Evolutionary conservation across 2,329 filamentous ascomycete species (phyloP), one percentile per base, ranked within the genome.

Genomic region (Ophiostoma sp.): DNA sequence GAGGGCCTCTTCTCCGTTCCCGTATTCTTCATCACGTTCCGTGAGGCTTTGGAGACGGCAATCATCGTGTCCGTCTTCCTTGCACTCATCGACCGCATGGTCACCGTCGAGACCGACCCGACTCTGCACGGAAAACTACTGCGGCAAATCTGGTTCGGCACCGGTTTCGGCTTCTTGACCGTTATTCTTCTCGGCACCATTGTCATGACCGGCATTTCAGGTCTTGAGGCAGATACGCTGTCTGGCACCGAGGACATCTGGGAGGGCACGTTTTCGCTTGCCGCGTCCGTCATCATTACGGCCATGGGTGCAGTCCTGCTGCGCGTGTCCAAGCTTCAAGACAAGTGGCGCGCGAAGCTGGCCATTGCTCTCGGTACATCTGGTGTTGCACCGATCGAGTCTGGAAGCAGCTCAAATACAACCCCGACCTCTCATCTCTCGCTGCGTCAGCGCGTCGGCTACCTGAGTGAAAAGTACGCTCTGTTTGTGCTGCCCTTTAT

Each of bases 21-120:
- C 10, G 88, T 96, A 71, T 96, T 96, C 81, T 93, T 96, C 81
- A 91, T 96, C 78, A 89, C 92, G 80, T 95, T 96, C 78, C 88
- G 93, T 77, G 93, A 96, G 81, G 88, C 89, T 57, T 82, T 96
- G 64, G 93, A 96, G 82, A 91, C 90, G 0, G 89, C 86, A 76
- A 93, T 96, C 76, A 92, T 96, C 75, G 89, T 96, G 72, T 94
- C 93, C 0, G 90, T 96, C 23, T 82, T 96, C 57, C 85, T 96
- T 52, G 87, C 92, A n/a, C 95, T 94, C 77, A 82, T 96, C 70
- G 94, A 94, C 78, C 90, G 95, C 78, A 91, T 96, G 62, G 82
- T 82, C 71, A 87, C 87, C 1, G 86, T 88, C 23, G 83, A 88
- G 69, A 79, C 84, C 71, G 88, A 93, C 80, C 79, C 80, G 6